phyloP scores from a whole-genome alignment of 2,329 filamentous ascomycete species.

The Monosporascus sp. region DNA sequence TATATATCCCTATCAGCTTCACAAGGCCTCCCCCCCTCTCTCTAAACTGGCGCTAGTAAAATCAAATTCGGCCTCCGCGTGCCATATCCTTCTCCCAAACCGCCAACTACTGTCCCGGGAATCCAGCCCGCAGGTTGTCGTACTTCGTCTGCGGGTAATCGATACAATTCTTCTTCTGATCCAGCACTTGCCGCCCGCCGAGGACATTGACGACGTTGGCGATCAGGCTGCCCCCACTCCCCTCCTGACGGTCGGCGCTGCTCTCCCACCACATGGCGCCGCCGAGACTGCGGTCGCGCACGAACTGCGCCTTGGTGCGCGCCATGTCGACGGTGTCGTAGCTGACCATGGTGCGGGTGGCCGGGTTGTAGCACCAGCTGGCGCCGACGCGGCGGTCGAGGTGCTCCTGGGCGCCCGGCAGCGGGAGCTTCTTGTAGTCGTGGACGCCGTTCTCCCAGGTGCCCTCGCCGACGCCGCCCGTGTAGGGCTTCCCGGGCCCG shows the following conservation, averaged over 20 bases:
- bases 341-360: slow-evolving; percentile 62
- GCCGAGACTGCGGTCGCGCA: slow-evolving; percentile 63
- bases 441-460: slow-evolving; percentile 81
- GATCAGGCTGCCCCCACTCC: slow-evolving; percentile 66
- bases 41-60: no score
- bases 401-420: slow-evolving; percentile 57
- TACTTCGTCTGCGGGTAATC: slow-evolving; percentile 63
- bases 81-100: neutral
- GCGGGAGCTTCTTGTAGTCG: slow-evolving; percentile 83
- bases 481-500: slow-evolving; percentile 65
- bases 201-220: slow-evolving; percentile 54
- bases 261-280: slow-evolving; percentile 99
- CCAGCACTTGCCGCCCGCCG: slow-evolving; percentile 47
- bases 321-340: slow-evolving; percentile 72
- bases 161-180: slow-evolving; percentile 53
- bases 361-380: slow-evolving; percentile 70
- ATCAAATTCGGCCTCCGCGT: neutral
- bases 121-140: slow-evolving; percentile 60
- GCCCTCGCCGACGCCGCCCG: slow-evolving; percentile 64
- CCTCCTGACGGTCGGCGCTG: slow-evolving; percentile 65
- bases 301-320: slow-evolving; percentile 64
- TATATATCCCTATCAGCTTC: no score
- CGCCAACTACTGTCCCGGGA: slow-evolving; percentile 28
- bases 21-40: no score
- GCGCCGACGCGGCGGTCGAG: slow-evolving; percentile 61